Conservation (phyloP, 1,284 basidiomycete species). For the Moesziomyces antarcticus region DNA sequence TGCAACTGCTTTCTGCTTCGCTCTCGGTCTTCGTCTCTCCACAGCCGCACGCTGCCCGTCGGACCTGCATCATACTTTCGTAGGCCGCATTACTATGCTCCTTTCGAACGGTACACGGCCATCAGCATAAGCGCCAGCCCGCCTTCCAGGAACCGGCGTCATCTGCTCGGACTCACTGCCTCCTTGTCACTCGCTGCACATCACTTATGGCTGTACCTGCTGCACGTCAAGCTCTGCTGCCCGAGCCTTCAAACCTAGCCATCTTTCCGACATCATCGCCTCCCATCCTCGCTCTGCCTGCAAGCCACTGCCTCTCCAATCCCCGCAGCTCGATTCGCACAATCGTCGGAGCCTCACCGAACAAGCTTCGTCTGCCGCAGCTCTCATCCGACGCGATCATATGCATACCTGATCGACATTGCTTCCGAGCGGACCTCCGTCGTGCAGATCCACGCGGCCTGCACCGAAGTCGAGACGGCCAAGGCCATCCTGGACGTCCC, state of each 20-base stretch:
- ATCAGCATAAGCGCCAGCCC: not conserved
- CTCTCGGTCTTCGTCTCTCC: slow-evolving; percentile 1
- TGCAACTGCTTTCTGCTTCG: not conserved
- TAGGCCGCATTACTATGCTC: slow-evolving; percentile 1
- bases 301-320: slow-evolving; percentile 2
- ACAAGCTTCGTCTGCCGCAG: slow-evolving; percentile 5
- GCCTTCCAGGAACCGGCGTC: too few species aligned
- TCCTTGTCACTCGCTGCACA: slow-evolving; percentile 11
- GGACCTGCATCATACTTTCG: slow-evolving; percentile 19
- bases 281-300: not conserved
- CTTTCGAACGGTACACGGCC: slow-evolving; percentile 16
- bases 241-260: slow-evolving; percentile 19
- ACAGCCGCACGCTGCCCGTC: slow-evolving; percentile 8
- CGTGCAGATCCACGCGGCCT: slow-evolving; percentile 17
- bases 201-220: slow-evolving; percentile 14
- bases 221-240: slow-evolving; percentile 27
- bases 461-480: not conserved
- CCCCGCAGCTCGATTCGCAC: slow-evolving; percentile 13
- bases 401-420: slow-evolving; percentile 38
- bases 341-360: not conserved
- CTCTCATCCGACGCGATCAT: slow-evolving; percentile 13
- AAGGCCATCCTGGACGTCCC: not conserved
- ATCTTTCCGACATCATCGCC: slow-evolving; percentile 1
- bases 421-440: slow-evolving; percentile 43
- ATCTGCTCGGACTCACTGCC: not conserved